These are phyloP conservation scores for Kurtzmaniella quercitrusa DNA, from an alignment of 1,139 yeast species.

Conservation along the genomic window DNA sequence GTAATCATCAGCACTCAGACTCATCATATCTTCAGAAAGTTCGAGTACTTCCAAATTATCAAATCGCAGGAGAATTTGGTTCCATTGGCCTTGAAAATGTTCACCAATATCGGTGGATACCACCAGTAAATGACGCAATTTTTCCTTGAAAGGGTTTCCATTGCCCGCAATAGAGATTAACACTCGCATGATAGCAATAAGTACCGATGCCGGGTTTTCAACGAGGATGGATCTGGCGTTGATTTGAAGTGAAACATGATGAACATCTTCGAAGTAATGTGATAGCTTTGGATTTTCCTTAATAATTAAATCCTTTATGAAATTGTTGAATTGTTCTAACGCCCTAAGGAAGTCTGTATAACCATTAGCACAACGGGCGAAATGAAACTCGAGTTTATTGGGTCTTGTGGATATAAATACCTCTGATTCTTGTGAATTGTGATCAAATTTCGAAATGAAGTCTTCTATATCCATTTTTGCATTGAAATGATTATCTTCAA, in stretches of 20 bases:
- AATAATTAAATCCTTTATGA: constrained; percentile 15
- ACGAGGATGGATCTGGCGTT: constrained; percentile 25
- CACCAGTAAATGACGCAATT: constrained; percentile 23
- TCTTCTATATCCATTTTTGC: constrained; percentile 14
- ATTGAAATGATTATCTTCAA: constrained; percentile 10
- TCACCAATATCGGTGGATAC: constrained; percentile 36
- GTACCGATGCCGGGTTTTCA: constrained; percentile 26
- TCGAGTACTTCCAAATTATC: constrained; percentile 20
- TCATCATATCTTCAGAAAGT: constrained; percentile 25
- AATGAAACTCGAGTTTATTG: constrained; percentile 22
- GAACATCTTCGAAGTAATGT: constrained; percentile 17
- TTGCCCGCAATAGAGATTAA: constrained; percentile 19
- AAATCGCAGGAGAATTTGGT: constrained; percentile 25
- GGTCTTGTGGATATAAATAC: constrained; percentile 18
- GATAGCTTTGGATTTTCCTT: constrained; percentile 7
- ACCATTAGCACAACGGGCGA: constrained; percentile 26
- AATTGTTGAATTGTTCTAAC: constrained; percentile 20
- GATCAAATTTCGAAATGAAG: constrained; percentile 15
- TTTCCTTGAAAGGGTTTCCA: constrained; percentile 16
- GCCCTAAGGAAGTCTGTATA: constrained; percentile 24
- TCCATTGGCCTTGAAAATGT: constrained; percentile 31
- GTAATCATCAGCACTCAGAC: constrained; percentile 15
- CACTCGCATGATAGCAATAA: constrained; percentile 25
- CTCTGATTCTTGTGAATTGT: constrained; percentile 7
- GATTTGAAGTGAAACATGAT: constrained; percentile 22